A percentile compares a stretch with the other conserved stretches of the same genome.
These are phyloP conservation scores for Podospora didyma DNA, from an alignment of 495 filamentous ascomycete species.

Conservation along the genomic window DNA sequence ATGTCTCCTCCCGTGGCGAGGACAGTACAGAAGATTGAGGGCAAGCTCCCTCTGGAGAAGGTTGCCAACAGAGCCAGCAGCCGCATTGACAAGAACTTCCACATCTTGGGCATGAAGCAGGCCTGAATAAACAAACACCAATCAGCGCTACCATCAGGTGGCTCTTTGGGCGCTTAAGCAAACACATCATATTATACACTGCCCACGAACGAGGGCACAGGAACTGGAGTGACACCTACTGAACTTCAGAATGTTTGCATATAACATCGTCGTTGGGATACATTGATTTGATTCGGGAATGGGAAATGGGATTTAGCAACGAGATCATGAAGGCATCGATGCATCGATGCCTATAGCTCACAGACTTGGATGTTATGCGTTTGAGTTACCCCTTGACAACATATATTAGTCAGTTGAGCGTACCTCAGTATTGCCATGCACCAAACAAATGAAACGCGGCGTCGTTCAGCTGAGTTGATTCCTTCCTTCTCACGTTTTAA, in stretches of 20 bases:
- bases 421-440: neutral
- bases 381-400: neutral
- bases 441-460: neutral
- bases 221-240: neutral
- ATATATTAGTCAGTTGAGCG: neutral
- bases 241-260: neutral
- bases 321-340: too few species aligned
- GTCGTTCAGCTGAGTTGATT: neutral
- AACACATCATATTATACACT: too few species aligned
- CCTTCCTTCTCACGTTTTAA: too few species aligned
- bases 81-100: constrained; percentile 38
- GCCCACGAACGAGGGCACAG: neutral
- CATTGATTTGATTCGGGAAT: too few species aligned
- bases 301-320: too few species aligned
- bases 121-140: neutral
- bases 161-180: too few species aligned
- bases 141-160: too few species aligned
- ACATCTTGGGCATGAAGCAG: constrained; percentile 22
- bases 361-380: neutral
- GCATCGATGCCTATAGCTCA: too few species aligned
- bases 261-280: too few species aligned
- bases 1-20: constrained; percentile 37
- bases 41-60: constrained; percentile 40
- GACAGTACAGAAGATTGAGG: constrained; percentile 37
- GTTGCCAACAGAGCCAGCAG: constrained; percentile 37